phyloP scores from a whole-genome alignment of 495 filamentous ascomycete genomes.

The Penicillium lagena region DNA sequence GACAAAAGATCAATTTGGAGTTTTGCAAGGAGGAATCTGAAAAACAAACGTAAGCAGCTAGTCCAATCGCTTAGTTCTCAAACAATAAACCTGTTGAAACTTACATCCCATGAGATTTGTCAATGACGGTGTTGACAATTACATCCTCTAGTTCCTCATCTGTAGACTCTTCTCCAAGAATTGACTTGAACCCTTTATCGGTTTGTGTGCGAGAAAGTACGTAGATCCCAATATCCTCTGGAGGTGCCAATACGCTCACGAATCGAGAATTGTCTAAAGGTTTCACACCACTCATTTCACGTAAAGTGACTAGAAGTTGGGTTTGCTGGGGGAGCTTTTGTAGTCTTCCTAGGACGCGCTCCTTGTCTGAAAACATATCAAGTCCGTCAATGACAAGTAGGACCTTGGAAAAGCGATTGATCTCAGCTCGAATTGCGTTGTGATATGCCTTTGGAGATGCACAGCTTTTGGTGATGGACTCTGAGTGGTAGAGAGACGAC shows the following conservation, averaged over 20 bases:
- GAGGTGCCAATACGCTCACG: constrained; percentile 7
- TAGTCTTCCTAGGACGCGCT: constrained; percentile 23
- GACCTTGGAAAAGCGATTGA: constrained; percentile 27
- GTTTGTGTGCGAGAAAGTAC: constrained; percentile 6
- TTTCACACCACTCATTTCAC: constrained; percentile 12
- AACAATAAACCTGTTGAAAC: neutral
- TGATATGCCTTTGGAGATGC: constrained; percentile 26
- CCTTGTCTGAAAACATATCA: constrained; percentile 22
- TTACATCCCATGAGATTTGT: constrained; percentile 25
- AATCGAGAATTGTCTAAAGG: constrained; percentile 2
- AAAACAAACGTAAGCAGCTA: neutral
- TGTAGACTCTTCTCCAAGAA: neutral
- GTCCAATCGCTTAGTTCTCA: neutral
- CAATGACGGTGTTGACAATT: constrained; percentile 9
- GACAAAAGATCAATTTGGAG: constrained; percentile 24
- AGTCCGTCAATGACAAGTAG: constrained; percentile 27
- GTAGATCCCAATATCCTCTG: constrained; percentile 17
- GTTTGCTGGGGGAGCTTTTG: constrained; percentile 30
- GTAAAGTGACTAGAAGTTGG: constrained; percentile 26
- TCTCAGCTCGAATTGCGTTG: constrained; percentile 27
- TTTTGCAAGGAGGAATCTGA: constrained; percentile 24
- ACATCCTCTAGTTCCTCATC: neutral
- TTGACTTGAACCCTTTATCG: neutral
- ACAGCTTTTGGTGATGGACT: constrained; percentile 9
- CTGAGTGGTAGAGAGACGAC: constrained; percentile 14